Evolutionary conservation across 306 rosid genomes (phyloP).

Genomic region (Castanea sativa): DNA sequence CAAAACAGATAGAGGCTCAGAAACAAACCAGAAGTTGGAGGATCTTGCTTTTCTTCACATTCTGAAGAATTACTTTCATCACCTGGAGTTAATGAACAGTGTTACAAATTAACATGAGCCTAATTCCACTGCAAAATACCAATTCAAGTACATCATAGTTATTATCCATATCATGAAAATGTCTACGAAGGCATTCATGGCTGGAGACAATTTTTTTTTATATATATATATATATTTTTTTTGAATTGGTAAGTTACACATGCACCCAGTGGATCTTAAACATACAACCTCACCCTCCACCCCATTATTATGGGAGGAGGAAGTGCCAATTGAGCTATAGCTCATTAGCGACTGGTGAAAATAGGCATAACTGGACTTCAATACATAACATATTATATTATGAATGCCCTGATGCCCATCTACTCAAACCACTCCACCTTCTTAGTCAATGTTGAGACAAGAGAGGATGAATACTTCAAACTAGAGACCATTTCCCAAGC

Average conservation of each 20-base stretch:
- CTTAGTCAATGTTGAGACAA: not conserved
- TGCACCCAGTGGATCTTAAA: too few species aligned
- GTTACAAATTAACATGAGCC: constrained; percentile 15
- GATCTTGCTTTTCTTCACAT: constrained; percentile 40
- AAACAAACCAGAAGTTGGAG: constrained; percentile 53
- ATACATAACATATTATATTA: not conserved
- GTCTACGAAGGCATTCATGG: not conserved
- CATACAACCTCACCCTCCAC: too few species aligned
- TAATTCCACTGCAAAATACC: not conserved
- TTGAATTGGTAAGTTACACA: too few species aligned
- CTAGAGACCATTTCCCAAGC: not conserved
- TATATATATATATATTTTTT: too few species aligned
- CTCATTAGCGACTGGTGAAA: too few species aligned
- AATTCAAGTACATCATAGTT: constrained; percentile 1
- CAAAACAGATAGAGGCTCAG: not conserved
- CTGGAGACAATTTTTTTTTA: not conserved
- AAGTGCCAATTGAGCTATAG: too few species aligned
- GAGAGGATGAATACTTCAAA: not conserved
- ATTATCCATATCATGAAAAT: not conserved
- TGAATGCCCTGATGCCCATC: too few species aligned
- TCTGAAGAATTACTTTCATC: constrained; percentile 57
- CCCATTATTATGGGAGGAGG: too few species aligned
- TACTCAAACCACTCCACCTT: not conserved
- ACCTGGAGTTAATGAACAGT: constrained; percentile 41
- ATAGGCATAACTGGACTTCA: not conserved